Percentiles rank a stretch among this genome's conserved stretches.
Evolutionary conservation across 2,329 filamentous ascomycete species (phyloP).

Genomic region (Ophiostoma ulmi): DNA sequence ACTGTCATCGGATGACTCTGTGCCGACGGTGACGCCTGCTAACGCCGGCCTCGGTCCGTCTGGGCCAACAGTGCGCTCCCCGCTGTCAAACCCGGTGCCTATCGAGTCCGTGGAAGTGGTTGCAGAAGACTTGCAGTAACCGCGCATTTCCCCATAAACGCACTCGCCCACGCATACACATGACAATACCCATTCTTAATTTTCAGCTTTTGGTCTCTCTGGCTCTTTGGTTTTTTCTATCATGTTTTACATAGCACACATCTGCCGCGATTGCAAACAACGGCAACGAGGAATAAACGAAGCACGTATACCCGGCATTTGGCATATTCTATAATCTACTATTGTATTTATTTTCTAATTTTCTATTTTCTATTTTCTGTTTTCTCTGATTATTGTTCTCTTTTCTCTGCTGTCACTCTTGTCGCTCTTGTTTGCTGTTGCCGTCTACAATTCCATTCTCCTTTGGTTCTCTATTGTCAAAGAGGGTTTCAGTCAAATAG

Average conservation of each 20-base stretch:
- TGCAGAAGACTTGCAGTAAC: neutral
- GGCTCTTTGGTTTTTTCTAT: neutral
- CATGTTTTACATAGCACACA: neutral
- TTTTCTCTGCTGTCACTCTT: neutral
- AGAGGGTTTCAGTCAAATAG: too few relatives aligned
- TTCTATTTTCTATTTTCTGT: neutral
- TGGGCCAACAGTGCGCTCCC: neutral
- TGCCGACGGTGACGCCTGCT: neutral
- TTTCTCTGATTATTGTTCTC: neutral
- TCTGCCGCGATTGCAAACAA: neutral
- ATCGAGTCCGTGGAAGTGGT: neutral
- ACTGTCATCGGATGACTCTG: constrained; percentile 16
- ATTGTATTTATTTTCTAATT: neutral
- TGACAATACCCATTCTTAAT: neutral
- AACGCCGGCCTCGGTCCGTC: neutral
- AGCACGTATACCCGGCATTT: constrained; percentile 10
- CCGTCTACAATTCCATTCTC: neutral
- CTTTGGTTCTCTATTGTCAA: too few relatives aligned
- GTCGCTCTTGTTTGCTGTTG: neutral
- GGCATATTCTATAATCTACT: neutral
- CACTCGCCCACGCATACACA: neutral
- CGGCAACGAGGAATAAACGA: neutral
- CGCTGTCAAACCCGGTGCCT: neutral
- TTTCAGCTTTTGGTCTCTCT: neutral
- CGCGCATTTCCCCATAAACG: too few relatives aligned